Conservation (phyloP, 208 protist species). For the Trypanosomatidae sp. region DNA sequence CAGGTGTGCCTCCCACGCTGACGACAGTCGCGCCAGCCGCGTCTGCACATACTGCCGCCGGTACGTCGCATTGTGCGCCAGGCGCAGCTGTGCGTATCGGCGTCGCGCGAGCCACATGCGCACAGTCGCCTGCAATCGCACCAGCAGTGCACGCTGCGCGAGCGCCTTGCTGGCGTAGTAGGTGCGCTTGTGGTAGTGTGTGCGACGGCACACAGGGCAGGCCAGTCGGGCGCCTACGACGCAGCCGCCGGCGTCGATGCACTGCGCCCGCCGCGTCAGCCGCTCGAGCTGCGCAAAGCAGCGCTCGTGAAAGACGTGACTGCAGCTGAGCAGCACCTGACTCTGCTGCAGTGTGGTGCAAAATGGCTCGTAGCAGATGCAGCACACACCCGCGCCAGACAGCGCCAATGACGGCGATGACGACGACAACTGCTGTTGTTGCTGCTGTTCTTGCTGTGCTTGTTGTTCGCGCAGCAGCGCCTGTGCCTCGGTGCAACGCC, state of each 20-base stretch:
- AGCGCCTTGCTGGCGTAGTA: constrained; percentile 73
- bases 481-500: constrained; percentile 27
- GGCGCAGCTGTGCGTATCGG: constrained; percentile 27
- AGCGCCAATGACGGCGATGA: no score
- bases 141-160: constrained; percentile 60
- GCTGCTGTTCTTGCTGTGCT: background rate
- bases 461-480: constrained; percentile 30
- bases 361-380: constrained; percentile 73
- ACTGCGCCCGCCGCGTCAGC: constrained; percentile 31
- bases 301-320: constrained; percentile 74
- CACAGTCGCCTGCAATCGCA: constrained; percentile 54
- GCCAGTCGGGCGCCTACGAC: constrained; percentile 17
- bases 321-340: constrained; percentile 77
- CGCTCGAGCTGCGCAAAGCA: constrained; percentile 81
- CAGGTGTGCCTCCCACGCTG: constrained; percentile 35
- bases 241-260: constrained; percentile 11
- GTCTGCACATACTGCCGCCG: constrained; percentile 38
- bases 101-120: constrained; percentile 48
- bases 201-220: constrained; percentile 69
- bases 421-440: background rate
- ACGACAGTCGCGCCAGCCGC: constrained; percentile 40
- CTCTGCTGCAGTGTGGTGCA: constrained; percentile 30
- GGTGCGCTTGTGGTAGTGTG: constrained; percentile 69
- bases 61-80: constrained; percentile 36
- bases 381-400: constrained; percentile 19